phyloP scores from a whole-genome alignment of 2,329 filamentous ascomycete genomes.

The Lojkania enalia region DNA sequence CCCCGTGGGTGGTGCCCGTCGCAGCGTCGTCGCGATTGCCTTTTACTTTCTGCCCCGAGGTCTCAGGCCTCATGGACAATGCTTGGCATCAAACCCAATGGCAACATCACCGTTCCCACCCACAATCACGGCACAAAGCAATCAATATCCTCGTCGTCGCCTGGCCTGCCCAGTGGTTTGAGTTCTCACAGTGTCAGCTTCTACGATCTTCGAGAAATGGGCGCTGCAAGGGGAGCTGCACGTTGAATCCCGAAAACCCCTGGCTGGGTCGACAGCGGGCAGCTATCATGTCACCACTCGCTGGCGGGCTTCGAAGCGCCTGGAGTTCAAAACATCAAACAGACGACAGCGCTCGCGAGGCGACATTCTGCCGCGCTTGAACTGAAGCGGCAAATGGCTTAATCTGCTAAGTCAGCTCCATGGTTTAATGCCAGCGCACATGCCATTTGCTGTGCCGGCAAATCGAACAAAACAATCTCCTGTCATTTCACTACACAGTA shows the following conservation, averaged over 20 bases:
- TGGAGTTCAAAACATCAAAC: no score
- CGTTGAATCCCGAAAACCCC: conserved; percentile 22
- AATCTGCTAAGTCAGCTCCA: neutral
- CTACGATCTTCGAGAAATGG: conserved; percentile 12
- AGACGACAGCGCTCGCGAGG: neutral
- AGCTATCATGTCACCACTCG: neutral
- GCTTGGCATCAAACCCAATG: neutral
- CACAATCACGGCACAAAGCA: neutral
- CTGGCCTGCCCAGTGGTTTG: conserved; percentile 19
- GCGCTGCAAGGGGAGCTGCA: conserved; percentile 15
- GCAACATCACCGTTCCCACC: neutral
- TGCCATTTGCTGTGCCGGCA: conserved; percentile 6
- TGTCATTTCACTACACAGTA: no score
- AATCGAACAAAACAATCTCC: conserved; percentile 8
- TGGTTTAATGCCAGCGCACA: no score
- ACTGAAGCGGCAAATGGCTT: conserved; percentile 15
- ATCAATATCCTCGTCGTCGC: conserved; percentile 10
- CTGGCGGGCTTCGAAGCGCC: neutral
- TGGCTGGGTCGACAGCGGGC: no score
- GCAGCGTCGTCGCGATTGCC: neutral
- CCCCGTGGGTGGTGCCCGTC: neutral
- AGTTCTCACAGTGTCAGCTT: conserved; percentile 28
- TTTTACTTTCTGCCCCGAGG: neutral
- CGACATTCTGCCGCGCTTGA: conserved; percentile 8
- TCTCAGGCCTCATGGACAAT: no score